These are phyloP conservation scores for Dactylonectria macrodidyma DNA, from an alignment of 2,329 filamentous ascomycete genomes.

Conservation along the genomic window DNA sequence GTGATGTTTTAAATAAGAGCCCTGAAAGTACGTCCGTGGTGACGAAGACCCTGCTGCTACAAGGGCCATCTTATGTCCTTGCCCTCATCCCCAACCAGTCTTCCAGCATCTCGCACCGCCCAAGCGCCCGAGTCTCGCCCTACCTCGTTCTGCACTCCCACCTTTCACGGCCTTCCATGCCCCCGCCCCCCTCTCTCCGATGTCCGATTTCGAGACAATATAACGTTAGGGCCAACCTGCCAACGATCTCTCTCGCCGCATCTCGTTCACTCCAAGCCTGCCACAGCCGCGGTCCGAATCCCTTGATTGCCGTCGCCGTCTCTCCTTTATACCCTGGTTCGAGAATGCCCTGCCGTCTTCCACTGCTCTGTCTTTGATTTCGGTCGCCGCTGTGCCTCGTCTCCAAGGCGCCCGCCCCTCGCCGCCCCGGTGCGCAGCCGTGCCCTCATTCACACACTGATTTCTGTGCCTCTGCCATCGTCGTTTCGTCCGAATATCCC, in stretches of 20 bases:
- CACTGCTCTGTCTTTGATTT: slow-evolving; percentile 22
- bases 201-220: slow-evolving; percentile 15
- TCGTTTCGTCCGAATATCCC: slow-evolving; percentile 4
- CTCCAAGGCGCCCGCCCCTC: slow-evolving; percentile 14
- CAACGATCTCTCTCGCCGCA: slow-evolving; percentile 3
- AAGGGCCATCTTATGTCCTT: neutral
- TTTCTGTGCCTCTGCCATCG: slow-evolving; percentile 9
- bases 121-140: slow-evolving; percentile 5
- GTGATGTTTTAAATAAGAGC: too few relatives aligned
- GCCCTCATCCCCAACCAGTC: neutral
- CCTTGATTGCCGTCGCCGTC: slow-evolving; percentile 10
- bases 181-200: neutral
- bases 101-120: slow-evolving; percentile 7
- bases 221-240: slow-evolving; percentile 1
- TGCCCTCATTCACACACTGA: slow-evolving; percentile 4
- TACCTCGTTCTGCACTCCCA: neutral
- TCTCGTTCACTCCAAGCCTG: neutral
- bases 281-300: slow-evolving; percentile 1
- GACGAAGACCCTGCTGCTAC: neutral
- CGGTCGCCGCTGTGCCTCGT: slow-evolving; percentile 16
- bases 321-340: slow-evolving; percentile 21
- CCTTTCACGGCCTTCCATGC: neutral
- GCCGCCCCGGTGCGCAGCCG: neutral
- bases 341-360: slow-evolving; percentile 27
- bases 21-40: too few relatives aligned